phyloP scores from a whole-genome alignment of 2,329 filamentous ascomycete species.

The Trichoderma gracile region DNA sequence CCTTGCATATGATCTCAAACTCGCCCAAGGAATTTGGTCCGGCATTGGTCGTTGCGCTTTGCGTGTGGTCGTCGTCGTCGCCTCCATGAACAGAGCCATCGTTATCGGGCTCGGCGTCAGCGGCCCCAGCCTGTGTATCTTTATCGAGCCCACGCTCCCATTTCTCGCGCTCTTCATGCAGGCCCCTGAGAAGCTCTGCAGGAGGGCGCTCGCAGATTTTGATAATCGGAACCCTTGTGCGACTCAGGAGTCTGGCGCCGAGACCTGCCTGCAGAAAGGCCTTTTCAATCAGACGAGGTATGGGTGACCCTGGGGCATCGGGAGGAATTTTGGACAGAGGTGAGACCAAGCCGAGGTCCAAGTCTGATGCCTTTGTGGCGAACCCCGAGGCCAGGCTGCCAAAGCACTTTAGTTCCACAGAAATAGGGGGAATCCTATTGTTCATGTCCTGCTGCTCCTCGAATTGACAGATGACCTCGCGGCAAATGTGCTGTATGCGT shows the following conservation, averaged over 20 bases:
- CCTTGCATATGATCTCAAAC: slow-evolving; percentile 30
- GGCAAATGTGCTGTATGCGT: slow-evolving; percentile 65
- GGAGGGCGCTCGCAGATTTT: slow-evolving; percentile 77
- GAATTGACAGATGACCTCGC: slow-evolving; percentile 55
- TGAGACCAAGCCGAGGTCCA: slow-evolving; percentile 81
- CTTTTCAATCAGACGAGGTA: slow-evolving; percentile 75
- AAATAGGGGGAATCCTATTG: slow-evolving; percentile 51
- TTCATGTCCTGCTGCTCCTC: slow-evolving; percentile 47
- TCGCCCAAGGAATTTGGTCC: slow-evolving; percentile 25
- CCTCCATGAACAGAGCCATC: slow-evolving; percentile 25
- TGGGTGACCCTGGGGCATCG: slow-evolving; percentile 57
- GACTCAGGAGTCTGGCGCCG: slow-evolving; percentile 74
- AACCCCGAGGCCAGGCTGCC: slow-evolving; percentile 84
- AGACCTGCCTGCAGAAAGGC: slow-evolving; percentile 70
- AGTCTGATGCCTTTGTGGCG: slow-evolving; percentile 83
- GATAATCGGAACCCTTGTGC: slow-evolving; percentile 82
- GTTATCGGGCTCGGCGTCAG: slow-evolving; percentile 41
- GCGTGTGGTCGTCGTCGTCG: slow-evolving; percentile 29
- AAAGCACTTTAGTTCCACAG: slow-evolving; percentile 73
- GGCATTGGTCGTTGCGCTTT: slow-evolving; percentile 13
- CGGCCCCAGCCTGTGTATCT: slow-evolving; percentile 38
- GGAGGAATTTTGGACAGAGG: slow-evolving; percentile 57
- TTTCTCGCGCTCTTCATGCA: slow-evolving; percentile 65
- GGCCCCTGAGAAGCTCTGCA: slow-evolving; percentile 57
- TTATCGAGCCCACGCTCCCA: slow-evolving; percentile 64